Percentiles rank a stretch among this genome's conserved stretches.
These are phyloP conservation scores for Arabidopsis hybrid DNA, from an alignment of 441 rosid species.

Conservation along the genomic window DNA sequence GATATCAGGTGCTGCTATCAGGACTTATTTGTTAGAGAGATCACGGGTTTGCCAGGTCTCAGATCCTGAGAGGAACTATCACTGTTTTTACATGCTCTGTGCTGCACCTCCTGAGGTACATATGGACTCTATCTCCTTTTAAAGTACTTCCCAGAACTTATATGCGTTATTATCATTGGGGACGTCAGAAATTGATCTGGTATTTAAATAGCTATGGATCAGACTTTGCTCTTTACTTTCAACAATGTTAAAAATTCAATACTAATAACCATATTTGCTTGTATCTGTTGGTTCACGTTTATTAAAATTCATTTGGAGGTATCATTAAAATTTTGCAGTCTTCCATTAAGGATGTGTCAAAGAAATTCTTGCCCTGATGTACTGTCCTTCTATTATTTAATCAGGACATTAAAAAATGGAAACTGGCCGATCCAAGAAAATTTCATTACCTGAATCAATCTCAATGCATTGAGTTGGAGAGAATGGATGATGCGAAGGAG, in stretches of 20 bases:
- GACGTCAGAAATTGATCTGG: neutral
- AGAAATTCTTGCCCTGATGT: constrained; percentile 14
- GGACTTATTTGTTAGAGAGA: constrained; percentile 96
- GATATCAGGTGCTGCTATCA: constrained; percentile 97
- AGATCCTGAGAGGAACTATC: constrained; percentile 97
- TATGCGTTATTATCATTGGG: constrained; percentile 5
- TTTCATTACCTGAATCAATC: constrained; percentile 96
- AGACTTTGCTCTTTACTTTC: constrained; percentile 11
- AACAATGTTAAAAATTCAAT: constrained; percentile 16
- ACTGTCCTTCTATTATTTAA: constrained; percentile 11
- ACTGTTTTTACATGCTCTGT: constrained; percentile 99
- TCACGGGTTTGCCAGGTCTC: constrained; percentile 99
- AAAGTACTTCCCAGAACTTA: constrained; percentile 29
- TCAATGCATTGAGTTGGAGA: constrained; percentile 86
- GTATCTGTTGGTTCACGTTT: constrained; percentile 14
- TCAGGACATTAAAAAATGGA: constrained; percentile 81
- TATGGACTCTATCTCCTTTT: constrained; percentile 19
- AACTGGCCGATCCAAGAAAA: constrained; percentile 79
- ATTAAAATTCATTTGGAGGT: constrained; percentile 18
- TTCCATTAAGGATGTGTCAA: constrained; percentile 12
- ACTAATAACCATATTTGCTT: constrained; percentile 3
- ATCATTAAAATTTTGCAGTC: constrained; percentile 11
- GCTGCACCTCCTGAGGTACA: constrained; percentile 93
- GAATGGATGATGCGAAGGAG: constrained; percentile 87
- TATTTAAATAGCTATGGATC: constrained; percentile 30